Percentiles rank a stretch among this genome's conserved stretches.
Evolutionary conservation across 129 eudicot species (phyloP).

Genomic region (Glebionis coronaria): DNA sequence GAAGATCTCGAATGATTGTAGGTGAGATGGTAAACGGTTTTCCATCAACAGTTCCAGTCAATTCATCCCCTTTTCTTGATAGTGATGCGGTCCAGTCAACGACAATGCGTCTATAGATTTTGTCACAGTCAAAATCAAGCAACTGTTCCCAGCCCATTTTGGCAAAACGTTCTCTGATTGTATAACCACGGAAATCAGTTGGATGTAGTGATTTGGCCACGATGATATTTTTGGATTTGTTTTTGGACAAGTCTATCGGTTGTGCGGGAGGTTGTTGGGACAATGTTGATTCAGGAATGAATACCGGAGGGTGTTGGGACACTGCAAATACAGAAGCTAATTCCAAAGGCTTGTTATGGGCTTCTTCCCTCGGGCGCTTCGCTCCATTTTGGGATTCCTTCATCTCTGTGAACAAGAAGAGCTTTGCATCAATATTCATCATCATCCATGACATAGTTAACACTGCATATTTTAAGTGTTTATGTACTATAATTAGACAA

Average conservation of each 20-base stretch:
- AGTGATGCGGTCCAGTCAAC: background rate
- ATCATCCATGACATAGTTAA: no score
- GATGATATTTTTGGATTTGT: background rate
- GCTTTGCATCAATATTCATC: no score
- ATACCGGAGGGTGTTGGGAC: background rate
- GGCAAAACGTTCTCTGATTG: constrained; percentile 14
- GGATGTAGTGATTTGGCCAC: constrained; percentile 2
- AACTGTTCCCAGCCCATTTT: constrained; percentile 13
- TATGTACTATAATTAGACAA: no score
- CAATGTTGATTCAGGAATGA: background rate
- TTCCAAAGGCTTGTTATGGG: no score
- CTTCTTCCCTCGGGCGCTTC: no score
- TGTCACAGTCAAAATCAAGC: constrained; percentile 12
- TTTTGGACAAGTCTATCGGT: background rate
- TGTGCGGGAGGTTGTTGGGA: background rate
- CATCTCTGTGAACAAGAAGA: no score
- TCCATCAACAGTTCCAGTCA: constrained; percentile 11
- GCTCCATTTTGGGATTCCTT: no score
- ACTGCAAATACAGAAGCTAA: background rate
- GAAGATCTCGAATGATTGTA: background rate
- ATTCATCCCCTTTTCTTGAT: background rate
- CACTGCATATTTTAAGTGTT: no score
- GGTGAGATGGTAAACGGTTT: constrained; percentile 10
- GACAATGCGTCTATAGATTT: constrained; percentile 1
- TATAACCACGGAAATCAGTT: constrained; percentile 7